A percentile compares a stretch with the other conserved stretches of the same genome.
Conservation (phyloP, 2,329 filamentous ascomycete genomes). For the Hymenoscyphus repandus region DNA sequence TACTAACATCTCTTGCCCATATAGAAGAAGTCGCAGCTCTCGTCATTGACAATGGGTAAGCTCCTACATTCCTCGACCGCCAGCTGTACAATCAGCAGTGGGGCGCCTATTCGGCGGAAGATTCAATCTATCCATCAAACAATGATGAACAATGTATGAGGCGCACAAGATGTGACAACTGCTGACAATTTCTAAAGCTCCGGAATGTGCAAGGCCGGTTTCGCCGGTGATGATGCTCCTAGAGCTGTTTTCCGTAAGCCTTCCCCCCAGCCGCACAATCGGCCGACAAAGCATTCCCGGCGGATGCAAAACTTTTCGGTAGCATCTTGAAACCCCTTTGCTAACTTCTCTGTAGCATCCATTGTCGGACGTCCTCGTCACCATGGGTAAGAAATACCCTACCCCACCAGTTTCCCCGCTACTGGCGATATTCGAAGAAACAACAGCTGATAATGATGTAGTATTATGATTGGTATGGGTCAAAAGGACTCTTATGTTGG, state of each 20-base stretch:
- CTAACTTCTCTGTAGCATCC: conserved; percentile 61
- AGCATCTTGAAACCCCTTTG: not conserved
- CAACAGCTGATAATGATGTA: conserved; percentile 37
- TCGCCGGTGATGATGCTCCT: conserved; percentile 99
- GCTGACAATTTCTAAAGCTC: conserved; percentile 58
- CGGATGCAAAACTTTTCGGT: not conserved
- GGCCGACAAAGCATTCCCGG: not conserved
- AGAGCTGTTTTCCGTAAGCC: conserved; percentile 99
- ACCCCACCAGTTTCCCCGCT: conserved; percentile 22
- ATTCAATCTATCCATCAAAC: conserved; percentile 7
- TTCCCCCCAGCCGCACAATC: conserved; percentile 28
- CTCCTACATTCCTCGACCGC: conserved; percentile 36
- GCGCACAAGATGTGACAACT: conserved; percentile 9
- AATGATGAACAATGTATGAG: conserved; percentile 8
- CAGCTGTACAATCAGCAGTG: conserved; percentile 19
- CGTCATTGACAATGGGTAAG: conserved; percentile 99
- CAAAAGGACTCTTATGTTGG: conserved; percentile 99
- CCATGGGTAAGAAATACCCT: conserved; percentile 76
- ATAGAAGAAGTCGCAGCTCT: conserved; percentile 99
- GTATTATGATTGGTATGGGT: conserved; percentile 99
- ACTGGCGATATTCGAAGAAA: conserved; percentile 15
- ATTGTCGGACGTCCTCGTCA: conserved; percentile 99
- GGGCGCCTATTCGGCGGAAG: conserved; percentile 18
- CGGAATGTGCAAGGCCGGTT: conserved; percentile 99
- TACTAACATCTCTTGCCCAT: conserved; percentile 30